Evolutionary conservation across 176 grass and related monocot species (phyloP).

Genomic region (Cocos nucifera): DNA sequence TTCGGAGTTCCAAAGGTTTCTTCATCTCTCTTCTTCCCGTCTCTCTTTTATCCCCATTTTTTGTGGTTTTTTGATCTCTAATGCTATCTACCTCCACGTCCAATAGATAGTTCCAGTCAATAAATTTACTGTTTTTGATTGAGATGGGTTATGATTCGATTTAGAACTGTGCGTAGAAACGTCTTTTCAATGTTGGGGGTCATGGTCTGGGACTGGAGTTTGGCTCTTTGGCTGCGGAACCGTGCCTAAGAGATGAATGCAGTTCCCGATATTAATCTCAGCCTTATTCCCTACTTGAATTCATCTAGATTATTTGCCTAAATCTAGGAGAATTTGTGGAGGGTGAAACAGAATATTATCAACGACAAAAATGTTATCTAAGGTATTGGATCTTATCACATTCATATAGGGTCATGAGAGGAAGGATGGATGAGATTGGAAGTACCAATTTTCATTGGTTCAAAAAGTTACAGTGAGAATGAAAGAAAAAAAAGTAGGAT

Average conservation of each 20-base stretch:
- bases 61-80: no score
- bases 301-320: constrained; percentile 24
- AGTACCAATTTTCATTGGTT: no score
- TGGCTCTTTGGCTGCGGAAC: constrained; percentile 36
- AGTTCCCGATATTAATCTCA: constrained; percentile 42
- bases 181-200: no score
- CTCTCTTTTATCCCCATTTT: neutral
- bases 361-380: neutral
- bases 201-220: constrained; percentile 49
- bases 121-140: no score
- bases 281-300: constrained; percentile 4
- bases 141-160: no score
- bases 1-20: constrained; percentile 88
- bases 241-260: constrained; percentile 65
- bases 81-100: no score
- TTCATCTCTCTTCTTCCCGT: neutral
- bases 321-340: constrained; percentile 5
- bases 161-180: neutral
- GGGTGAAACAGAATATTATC: constrained; percentile 9
- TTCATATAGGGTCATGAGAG: no score
- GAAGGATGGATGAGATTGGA: no score
- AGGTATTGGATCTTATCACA: no score
- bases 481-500: no score
- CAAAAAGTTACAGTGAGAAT: no score
- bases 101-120: no score